Percentiles rank a stretch among this genome's conserved stretches.
Evolutionary conservation across 192 early-diverging fungal species (phyloP).

Genomic region (Phycomyces blakesleeanus): DNA sequence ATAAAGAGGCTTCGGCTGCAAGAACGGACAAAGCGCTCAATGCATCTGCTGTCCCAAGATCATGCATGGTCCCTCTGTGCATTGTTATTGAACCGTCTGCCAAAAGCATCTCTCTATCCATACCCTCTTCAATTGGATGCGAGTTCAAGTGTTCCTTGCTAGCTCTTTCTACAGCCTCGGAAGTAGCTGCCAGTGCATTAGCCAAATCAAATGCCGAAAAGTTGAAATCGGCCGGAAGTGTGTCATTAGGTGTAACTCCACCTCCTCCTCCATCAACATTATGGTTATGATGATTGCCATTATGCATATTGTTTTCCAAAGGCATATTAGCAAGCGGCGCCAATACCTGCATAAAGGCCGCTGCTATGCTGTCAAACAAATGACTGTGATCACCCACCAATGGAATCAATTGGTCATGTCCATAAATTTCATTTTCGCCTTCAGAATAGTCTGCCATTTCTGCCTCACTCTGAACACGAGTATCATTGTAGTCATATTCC

Average conservation of each 20-base stretch:
- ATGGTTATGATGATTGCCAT: too few species aligned
- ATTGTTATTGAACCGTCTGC: not conserved
- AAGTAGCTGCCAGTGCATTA: not conserved
- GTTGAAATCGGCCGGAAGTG: not conserved
- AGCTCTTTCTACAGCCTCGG: not conserved
- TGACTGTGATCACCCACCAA: slow-evolving; percentile 7
- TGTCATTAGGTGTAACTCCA: too few species aligned
- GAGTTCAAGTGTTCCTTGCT: not conserved
- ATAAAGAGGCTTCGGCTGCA: not conserved
- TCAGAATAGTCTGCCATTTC: slow-evolving; percentile 24
- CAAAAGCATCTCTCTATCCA: too few species aligned
- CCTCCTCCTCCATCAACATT: too few species aligned
- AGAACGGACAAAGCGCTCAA: slow-evolving; percentile 20
- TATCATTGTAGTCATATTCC: slow-evolving; percentile 18
- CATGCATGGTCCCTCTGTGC: slow-evolving; percentile 9
- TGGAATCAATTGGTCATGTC: slow-evolving; percentile 19
- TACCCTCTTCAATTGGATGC: too few species aligned
- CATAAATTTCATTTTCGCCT: slow-evolving; percentile 27
- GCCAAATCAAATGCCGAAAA: slow-evolving; percentile 15
- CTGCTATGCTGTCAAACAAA: slow-evolving; percentile 20
- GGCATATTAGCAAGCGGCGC: slow-evolving; percentile 4
- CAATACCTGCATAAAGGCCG: slow-evolving; percentile 22
- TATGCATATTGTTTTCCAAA: too few species aligned
- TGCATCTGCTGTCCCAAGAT: slow-evolving; percentile 9
- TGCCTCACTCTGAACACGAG: not conserved